Evolutionary conservation across 371 early-diverging fungal genomes (phyloP).

Genomic region (Mucor plumbeus): DNA sequence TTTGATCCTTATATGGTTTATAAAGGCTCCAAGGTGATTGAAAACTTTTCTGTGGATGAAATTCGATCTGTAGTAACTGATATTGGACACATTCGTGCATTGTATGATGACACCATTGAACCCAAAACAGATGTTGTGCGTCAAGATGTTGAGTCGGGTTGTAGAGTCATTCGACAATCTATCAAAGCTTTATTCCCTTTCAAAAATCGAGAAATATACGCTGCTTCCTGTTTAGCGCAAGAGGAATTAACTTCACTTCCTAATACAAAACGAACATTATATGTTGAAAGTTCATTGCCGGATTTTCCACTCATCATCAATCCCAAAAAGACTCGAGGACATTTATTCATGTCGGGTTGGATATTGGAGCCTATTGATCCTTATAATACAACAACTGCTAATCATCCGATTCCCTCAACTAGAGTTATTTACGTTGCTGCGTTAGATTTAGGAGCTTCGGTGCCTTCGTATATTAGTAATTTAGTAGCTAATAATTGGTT

Average conservation of each 20-base stretch:
- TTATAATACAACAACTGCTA: conserved; percentile 55
- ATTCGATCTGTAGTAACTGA: conserved; percentile 58
- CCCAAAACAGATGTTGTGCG: conserved; percentile 39
- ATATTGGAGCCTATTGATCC: conserved; percentile 64
- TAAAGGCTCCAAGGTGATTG: conserved; percentile 62
- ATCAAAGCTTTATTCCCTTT: conserved; percentile 61
- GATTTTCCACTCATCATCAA: conserved; percentile 32
- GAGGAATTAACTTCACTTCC: conserved; percentile 32
- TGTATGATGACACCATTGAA: conserved; percentile 55
- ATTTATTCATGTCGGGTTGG: conserved; percentile 61
- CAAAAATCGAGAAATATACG: conserved; percentile 47
- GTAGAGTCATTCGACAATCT: conserved; percentile 47
- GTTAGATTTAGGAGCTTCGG: conserved; percentile 54
- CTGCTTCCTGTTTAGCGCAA: conserved; percentile 42
- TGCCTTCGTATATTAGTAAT: conserved; percentile 62
- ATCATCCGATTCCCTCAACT: conserved; percentile 65
- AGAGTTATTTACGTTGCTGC: conserved; percentile 58
- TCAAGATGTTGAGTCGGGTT: conserved; percentile 43
- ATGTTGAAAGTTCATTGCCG: conserved; percentile 43
- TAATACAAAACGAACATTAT: conserved; percentile 35
- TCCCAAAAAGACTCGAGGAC: conserved; percentile 44
- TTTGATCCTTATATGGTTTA: conserved; percentile 59
- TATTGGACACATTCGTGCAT: conserved; percentile 40
- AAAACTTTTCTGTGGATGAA: conserved; percentile 62
- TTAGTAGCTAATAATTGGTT: conserved; percentile 46